Conservation (phyloP, 306 rosid genomes). For the Prunus campanulata region DNA sequence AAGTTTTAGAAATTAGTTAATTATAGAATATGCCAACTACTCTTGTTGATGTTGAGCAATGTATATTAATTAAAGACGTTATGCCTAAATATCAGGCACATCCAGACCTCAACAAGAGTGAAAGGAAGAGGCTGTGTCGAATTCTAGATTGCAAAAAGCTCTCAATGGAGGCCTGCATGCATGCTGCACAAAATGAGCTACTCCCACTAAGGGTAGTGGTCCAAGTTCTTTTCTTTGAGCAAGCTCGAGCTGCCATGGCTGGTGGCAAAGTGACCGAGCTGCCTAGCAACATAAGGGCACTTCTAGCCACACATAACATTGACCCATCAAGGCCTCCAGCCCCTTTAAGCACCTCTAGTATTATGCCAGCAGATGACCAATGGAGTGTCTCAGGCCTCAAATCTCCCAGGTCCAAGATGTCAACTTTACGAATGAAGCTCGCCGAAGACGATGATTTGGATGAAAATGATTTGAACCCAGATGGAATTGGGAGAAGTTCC, state of each 20-base stretch:
- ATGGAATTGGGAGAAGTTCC: constrained; percentile 53
- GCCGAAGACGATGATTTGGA: constrained; percentile 79
- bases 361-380: constrained; percentile 72
- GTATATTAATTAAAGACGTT: constrained; percentile 15
- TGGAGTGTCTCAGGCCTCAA: constrained; percentile 86
- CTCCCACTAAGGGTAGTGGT: constrained; percentile 94
- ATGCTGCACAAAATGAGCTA: constrained; percentile 96
- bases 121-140: constrained; percentile 89
- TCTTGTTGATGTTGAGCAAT: constrained; percentile 1
- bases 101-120: constrained; percentile 85
- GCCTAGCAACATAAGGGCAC: constrained; percentile 76
- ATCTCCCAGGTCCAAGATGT: constrained; percentile 73
- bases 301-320: constrained; percentile 72
- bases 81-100: constrained; percentile 65
- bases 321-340: constrained; percentile 72
- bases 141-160: constrained; percentile 91
- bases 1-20: background rate
- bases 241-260: constrained; percentile 70
- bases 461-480: constrained; percentile 43
- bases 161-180: constrained; percentile 96
- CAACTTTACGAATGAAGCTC: constrained; percentile 90
- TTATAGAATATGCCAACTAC: background rate
- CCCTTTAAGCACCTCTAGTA: constrained; percentile 59
- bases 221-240: constrained; percentile 98
- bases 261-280: constrained; percentile 78